A percentile compares a stretch with the other conserved stretches of the same genome.
phyloP scores from a whole-genome alignment of 148 eudicot species.

The Fagopyrum tataricum region DNA sequence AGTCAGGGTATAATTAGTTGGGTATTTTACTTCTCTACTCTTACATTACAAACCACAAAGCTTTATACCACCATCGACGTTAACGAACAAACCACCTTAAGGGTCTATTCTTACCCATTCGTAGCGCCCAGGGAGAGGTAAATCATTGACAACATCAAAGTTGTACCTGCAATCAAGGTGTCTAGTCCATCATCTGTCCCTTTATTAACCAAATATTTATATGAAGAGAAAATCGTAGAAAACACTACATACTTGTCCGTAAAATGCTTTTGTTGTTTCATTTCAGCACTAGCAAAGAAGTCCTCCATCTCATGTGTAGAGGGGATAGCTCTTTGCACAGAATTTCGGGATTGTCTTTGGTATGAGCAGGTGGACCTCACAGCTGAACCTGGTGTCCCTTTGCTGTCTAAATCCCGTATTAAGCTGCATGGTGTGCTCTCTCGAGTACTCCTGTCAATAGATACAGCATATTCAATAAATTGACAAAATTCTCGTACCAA shows the following conservation, averaged over 20 bases:
- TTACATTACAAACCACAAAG: conserved; percentile 10
- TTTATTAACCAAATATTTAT: background rate
- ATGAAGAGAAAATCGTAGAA: background rate
- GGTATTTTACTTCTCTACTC: conserved; percentile 12
- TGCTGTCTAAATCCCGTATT: conserved; percentile 38
- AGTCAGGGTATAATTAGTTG: conserved; percentile 16
- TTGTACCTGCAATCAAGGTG: conserved; percentile 60
- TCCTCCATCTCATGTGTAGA: conserved; percentile 67
- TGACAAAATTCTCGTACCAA: background rate
- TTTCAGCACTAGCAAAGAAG: conserved; percentile 57
- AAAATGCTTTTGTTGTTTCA: conserved; percentile 53
- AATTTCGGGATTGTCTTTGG: conserved; percentile 5
- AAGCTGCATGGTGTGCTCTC: conserved; percentile 90
- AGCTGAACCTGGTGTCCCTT: conserved; percentile 55
- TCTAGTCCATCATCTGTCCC: background rate
- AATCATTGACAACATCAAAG: conserved; percentile 60
- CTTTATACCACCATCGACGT: conserved; percentile 5
- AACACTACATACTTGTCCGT: conserved; percentile 47
- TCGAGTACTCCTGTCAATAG: conserved; percentile 51
- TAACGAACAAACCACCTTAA: conserved; percentile 12
- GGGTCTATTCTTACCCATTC: conserved; percentile 70
- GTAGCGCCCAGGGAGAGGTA: conserved; percentile 72
- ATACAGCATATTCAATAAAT: background rate
- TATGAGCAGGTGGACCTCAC: conserved; percentile 27
- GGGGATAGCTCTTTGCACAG: conserved; percentile 31